Conservation (phyloP, 345 rosid genomes). For the Corchorus capsularis region DNA sequence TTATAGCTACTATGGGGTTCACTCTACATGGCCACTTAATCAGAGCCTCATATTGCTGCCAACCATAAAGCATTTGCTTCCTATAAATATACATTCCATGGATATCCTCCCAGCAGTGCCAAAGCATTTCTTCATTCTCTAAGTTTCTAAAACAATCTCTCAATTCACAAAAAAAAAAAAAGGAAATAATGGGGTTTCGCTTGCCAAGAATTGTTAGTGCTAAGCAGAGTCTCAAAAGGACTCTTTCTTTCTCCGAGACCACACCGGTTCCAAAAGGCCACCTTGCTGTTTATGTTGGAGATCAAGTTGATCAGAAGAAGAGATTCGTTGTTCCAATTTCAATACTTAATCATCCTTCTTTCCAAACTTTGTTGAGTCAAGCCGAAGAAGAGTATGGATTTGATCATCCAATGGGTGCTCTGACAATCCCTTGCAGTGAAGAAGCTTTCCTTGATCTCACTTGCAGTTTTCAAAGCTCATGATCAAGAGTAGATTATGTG, state of each 20-base stretch:
- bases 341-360: conserved; percentile 38
- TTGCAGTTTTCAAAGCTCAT: conserved; percentile 31
- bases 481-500: background rate
- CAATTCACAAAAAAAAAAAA: background rate
- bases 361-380: conserved; percentile 45
- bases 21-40: background rate
- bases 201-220: background rate
- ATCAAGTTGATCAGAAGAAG: conserved; percentile 42
- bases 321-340: conserved; percentile 50
- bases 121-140: background rate
- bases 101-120: background rate
- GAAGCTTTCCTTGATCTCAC: conserved; percentile 44
- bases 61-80: background rate
- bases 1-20: background rate
- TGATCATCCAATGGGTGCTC: conserved; percentile 54
- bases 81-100: background rate
- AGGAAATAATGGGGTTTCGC: conserved; percentile 6
- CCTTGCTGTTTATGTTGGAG: conserved; percentile 60
- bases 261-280: conserved; percentile 41
- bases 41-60: background rate
- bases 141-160: background rate
- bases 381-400: conserved; percentile 59
- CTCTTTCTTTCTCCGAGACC: background rate
- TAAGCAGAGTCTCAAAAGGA: background rate
- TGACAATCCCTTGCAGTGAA: conserved; percentile 57